Base-by-base conservation (phyloP, 2,329 filamentous ascomycete species). In the Talaromyces piceae region DNA sequence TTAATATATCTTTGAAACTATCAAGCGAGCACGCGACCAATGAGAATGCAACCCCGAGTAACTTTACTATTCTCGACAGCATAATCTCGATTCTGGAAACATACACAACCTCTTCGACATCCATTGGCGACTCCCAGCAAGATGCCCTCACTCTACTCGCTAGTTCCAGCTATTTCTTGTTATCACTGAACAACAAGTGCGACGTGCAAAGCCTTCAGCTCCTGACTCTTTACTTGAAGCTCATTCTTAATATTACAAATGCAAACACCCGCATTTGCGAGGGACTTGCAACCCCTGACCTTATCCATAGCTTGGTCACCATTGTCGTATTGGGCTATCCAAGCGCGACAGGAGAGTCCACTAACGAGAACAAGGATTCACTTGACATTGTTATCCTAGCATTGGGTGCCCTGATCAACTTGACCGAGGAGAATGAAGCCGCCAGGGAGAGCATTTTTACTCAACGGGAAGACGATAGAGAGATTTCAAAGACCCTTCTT, bases 161-260 rank as follows among this genome's bases (percentile, higher is more conserved):
- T 56, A 45, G 57, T 57, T 31, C 67, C 58, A 52, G 77, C 72
- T 53, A 58, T 59, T 41, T 72, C 70, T 51, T 77, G 68, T 50
- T 51, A 5, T 53, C 53, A 11, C 48, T 58, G 20, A 56, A 57
- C 25, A 50, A 52, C 9, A 37, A 51, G 12, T 47, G 51, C 12
- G 57, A 61, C 45, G 43, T 54, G 20, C 58, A 51, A 26, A 55
- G 51, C 47, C 57, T 59, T 20, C 59, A 63, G 48, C 60, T 68
- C 25, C 57, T 67, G 45, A 61, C 64, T 8, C 63, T 70, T 18
- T 70, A 81, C 25, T 72, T 91, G 44, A 82, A 87, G 51, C 77
- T 96, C 3, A 84, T 88, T 30, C 78, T 95, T 56, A 95, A 95
- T 61, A 77, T 91, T 46, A 93, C 90, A 7, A 95, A 95, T 71